These are phyloP conservation scores for Rhodotorula paludigena DNA, from an alignment of 768 basidiomycete species.

Conservation along the genomic window DNA sequence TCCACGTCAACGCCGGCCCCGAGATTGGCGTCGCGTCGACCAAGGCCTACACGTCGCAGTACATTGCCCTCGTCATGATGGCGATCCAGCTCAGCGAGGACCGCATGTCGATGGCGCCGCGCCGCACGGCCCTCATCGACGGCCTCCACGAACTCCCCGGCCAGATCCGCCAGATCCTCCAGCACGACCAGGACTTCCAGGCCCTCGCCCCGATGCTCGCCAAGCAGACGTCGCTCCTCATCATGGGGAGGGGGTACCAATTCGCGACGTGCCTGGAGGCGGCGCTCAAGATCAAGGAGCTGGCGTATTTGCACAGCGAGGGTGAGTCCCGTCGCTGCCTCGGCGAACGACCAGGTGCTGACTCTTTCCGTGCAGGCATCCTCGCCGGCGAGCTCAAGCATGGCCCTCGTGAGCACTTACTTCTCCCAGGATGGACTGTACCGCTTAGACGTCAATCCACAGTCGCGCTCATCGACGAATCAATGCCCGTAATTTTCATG, in stretches of 20 bases:
- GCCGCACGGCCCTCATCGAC: slow-evolving; percentile 87
- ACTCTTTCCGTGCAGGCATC: no score
- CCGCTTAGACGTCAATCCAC: no score
- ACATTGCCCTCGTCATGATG: slow-evolving; percentile 95
- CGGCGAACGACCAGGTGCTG: no score
- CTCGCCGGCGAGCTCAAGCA: slow-evolving; percentile 98
- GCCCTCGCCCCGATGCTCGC: slow-evolving; percentile 61
- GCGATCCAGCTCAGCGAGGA: slow-evolving; percentile 98
- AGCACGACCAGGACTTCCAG: slow-evolving; percentile 69
- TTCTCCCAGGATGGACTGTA: no score
- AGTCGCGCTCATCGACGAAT: slow-evolving; percentile 93
- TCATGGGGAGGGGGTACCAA: slow-evolving; percentile 97
- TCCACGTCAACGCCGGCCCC: slow-evolving; percentile 98
- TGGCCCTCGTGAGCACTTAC: no score
- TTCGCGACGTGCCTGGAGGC: slow-evolving; percentile 97
- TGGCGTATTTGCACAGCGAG: slow-evolving; percentile 53
- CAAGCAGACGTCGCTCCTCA: slow-evolving; percentile 67
- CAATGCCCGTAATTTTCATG: slow-evolving; percentile 72
- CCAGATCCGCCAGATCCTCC: slow-evolving; percentile 81
- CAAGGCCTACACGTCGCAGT: slow-evolving; percentile 87
- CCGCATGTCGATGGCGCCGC: slow-evolving; percentile 82
- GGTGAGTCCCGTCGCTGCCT: no score
- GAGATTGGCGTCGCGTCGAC: slow-evolving; percentile 99
- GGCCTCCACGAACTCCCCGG: slow-evolving; percentile 83
- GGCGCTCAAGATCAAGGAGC: slow-evolving; percentile 97